Conservation (phyloP, 2,329 filamentous ascomycete species). For the Cercospora sp. region DNA sequence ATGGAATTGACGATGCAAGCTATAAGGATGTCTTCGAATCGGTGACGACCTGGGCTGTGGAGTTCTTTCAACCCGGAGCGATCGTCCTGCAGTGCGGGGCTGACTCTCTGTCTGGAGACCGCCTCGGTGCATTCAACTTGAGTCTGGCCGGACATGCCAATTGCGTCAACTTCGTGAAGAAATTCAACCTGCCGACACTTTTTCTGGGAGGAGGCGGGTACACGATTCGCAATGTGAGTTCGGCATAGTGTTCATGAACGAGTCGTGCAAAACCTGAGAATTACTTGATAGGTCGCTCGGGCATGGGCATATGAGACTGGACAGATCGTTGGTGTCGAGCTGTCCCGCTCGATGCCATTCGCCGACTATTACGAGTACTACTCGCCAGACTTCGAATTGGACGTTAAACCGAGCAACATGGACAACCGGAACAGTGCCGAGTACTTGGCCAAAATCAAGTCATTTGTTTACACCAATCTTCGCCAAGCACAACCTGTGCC, state of each 20-base stretch:
- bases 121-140: conserved; percentile 68
- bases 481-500: not conserved
- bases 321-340: conserved; percentile 76
- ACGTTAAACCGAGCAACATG: conserved; percentile 72
- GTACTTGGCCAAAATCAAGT: conserved; percentile 67
- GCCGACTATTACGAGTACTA: conserved; percentile 94
- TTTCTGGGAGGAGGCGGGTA: conserved; percentile 69
- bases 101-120: conserved; percentile 66
- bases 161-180: conserved; percentile 69
- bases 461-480: not conserved
- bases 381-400: conserved; percentile 68
- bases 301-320: conserved; percentile 71
- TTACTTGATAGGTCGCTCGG: conserved; percentile 44
- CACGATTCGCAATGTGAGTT: conserved; percentile 62
- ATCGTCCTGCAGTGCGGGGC: conserved; percentile 70
- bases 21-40: conserved; percentile 71
- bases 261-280: not conserved
- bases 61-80: conserved; percentile 66
- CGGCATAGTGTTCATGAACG: not conserved
- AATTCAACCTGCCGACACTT: conserved; percentile 64
- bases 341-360: conserved; percentile 69
- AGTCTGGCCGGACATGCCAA: conserved; percentile 71
- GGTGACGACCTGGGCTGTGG: conserved; percentile 67
- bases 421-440: conserved; percentile 69
- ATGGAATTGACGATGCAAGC: conserved; percentile 67